Conservation (phyloP, 1,284 basidiomycete genomes). For the Ganoderma meredithae region DNA sequence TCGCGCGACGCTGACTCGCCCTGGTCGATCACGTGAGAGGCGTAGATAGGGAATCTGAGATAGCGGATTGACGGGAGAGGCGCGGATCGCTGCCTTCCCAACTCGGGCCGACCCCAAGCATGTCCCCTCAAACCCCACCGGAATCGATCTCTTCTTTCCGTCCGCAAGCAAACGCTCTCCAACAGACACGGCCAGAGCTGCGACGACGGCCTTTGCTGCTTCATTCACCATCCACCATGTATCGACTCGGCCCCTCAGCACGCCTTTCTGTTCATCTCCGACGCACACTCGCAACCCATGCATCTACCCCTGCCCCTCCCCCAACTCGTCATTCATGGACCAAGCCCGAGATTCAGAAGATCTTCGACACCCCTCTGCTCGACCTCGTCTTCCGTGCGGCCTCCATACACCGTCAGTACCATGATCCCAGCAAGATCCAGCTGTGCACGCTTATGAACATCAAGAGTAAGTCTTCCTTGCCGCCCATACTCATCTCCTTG, state of each 20-base stretch:
- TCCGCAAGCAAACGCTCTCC: constrained; percentile 7
- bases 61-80: constrained; percentile 6
- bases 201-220: neutral
- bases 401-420: constrained; percentile 84
- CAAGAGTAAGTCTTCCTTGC: constrained; percentile 76
- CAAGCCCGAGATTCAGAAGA: constrained; percentile 74
- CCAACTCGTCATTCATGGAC: constrained; percentile 66
- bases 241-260: constrained; percentile 35
- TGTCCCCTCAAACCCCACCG: constrained; percentile 40
- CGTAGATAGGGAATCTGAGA: constrained; percentile 24
- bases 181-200: constrained; percentile 3
- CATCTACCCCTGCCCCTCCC: constrained; percentile 42
- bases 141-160: constrained; percentile 1
- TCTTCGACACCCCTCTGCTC: constrained; percentile 84
- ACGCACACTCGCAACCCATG: constrained; percentile 71
- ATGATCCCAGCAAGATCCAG: constrained; percentile 92
- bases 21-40: constrained; percentile 15
- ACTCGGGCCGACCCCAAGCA: constrained; percentile 18
- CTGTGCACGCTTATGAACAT: constrained; percentile 99
- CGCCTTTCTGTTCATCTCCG: constrained; percentile 37
- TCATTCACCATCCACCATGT: constrained; percentile 35
- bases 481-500: constrained; percentile 1
- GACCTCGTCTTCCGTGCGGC: constrained; percentile 89
- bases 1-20: neutral
- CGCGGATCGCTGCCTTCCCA: constrained; percentile 17